Conservation (phyloP, 2,329 filamentous ascomycete genomes). For the Ramularia endophylla region DNA sequence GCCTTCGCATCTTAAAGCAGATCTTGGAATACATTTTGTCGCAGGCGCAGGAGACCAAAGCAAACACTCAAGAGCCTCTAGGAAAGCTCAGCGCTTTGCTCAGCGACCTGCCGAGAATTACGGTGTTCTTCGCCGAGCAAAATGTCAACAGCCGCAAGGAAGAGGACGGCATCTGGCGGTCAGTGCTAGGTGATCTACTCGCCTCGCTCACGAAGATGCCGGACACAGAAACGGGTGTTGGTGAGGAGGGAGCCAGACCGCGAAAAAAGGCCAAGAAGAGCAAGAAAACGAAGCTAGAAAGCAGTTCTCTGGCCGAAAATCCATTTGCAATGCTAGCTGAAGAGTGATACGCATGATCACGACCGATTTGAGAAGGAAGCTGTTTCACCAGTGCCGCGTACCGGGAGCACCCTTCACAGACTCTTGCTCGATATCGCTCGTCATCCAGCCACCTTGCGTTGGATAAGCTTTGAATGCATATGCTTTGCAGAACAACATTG, state of each 20-base stretch:
- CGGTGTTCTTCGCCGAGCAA: conserved; percentile 13
- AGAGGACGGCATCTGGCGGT: conserved; percentile 13
- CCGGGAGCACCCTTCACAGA: conserved; percentile 43
- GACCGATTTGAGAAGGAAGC: too few relatives aligned
- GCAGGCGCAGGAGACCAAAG: conserved; percentile 39
- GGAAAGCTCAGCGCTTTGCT: conserved; percentile 51
- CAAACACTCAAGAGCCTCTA: conserved; percentile 52
- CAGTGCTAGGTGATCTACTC: conserved; percentile 3
- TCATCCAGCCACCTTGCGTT: conserved; percentile 49
- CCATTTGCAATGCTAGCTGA: conserved; percentile 18
- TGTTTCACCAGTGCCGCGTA: conserved; percentile 23
- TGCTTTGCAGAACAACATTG: not conserved
- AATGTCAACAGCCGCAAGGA: conserved; percentile 1
- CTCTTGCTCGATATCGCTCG: conserved; percentile 51
- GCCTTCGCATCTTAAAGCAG: conserved; percentile 38
- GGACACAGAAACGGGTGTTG: conserved; percentile 55
- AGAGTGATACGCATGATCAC: too few relatives aligned
- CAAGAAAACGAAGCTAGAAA: conserved; percentile 53
- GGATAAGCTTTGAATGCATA: too few relatives aligned
- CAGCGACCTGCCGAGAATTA: conserved; percentile 17
- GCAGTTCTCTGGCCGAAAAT: conserved; percentile 8
- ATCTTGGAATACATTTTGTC: conserved; percentile 21
- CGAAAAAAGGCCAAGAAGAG: conserved; percentile 52
- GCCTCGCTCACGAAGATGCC: not conserved
- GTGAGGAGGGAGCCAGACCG: conserved; percentile 52